A percentile compares a stretch with the other conserved stretches of the same genome.
Evolutionary conservation across 2,329 filamentous ascomycete species (phyloP).

Genomic region (Pseudopyricularia cyperi): DNA sequence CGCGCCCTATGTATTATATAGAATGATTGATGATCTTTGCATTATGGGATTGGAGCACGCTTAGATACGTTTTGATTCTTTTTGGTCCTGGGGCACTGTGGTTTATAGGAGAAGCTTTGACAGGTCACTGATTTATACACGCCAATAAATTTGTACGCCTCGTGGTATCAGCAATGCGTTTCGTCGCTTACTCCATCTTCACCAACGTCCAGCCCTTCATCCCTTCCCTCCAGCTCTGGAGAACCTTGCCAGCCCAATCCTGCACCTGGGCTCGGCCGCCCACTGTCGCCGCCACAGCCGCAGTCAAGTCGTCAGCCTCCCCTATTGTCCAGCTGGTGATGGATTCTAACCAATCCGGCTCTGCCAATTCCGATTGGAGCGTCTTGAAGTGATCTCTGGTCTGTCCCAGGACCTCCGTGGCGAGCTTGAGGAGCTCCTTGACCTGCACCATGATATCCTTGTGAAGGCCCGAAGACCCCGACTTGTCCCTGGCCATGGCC

Average conservation of each 20-base stretch:
- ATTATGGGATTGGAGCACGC: too few species aligned
- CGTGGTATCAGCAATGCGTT: not conserved
- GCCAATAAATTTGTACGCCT: not conserved
- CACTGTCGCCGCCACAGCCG: constrained; percentile 6
- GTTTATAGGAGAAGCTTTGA: not conserved
- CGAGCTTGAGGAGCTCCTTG: constrained; percentile 10
- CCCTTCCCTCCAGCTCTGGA: constrained; percentile 23
- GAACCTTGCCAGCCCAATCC: constrained; percentile 20
- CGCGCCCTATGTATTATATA: too few species aligned
- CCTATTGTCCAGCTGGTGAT: constrained; percentile 19
- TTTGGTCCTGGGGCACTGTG: too few species aligned
- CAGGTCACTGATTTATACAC: not conserved
- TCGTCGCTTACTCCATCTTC: constrained; percentile 15
- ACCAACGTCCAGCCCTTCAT: constrained; percentile 22
- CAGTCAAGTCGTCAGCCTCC: constrained; percentile 6
- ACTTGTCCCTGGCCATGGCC: constrained; percentile 18
- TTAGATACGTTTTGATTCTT: too few species aligned
- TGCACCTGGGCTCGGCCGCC: constrained; percentile 16
- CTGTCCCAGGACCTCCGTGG: constrained; percentile 10
- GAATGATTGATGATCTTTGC: too few species aligned
- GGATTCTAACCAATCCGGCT: constrained; percentile 23
- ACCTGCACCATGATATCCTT: constrained; percentile 20
- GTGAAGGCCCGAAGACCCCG: constrained; percentile 16
- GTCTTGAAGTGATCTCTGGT: constrained; percentile 19
- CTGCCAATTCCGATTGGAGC: constrained; percentile 16